phyloP scores from a whole-genome alignment of 176 grass and related monocot genomes.

The Avena atlantica region DNA sequence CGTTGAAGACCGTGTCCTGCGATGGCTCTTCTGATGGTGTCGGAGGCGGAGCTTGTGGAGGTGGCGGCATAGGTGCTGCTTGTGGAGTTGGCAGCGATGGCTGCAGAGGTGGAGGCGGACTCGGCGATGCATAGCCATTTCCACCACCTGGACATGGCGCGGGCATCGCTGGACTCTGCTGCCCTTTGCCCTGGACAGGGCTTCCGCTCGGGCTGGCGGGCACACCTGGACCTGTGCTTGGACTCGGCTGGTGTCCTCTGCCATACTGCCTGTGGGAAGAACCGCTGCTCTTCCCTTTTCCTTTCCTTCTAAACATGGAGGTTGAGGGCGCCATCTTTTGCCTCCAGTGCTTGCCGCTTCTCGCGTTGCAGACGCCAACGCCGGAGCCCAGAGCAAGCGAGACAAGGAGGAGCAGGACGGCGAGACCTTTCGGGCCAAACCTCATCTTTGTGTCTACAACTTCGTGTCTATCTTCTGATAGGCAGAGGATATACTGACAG shows the following conservation, averaged over 20 bases:
- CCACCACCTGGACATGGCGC: conserved; percentile 46
- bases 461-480: conserved; percentile 34
- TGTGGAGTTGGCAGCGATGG: background rate
- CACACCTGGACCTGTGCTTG: conserved; percentile 21
- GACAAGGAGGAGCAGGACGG: conserved; percentile 56
- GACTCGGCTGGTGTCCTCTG: conserved; percentile 47
- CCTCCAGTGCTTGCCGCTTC: conserved; percentile 73
- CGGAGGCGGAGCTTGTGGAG: background rate
- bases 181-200: background rate
- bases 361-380: conserved; percentile 57
- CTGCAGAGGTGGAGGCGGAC: background rate
- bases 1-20: conserved; percentile 49
- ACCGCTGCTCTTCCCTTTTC: conserved; percentile 58
- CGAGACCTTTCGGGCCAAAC: conserved; percentile 48
- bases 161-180: conserved; percentile 38
- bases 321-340: conserved; percentile 41
- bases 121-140: background rate
- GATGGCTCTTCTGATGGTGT: background rate
- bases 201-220: background rate
- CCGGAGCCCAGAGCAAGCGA: conserved; percentile 47
- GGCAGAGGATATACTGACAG: background rate
- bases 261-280: conserved; percentile 39
- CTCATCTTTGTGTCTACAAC: conserved; percentile 50
- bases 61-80: background rate
- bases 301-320: conserved; percentile 63